Base-by-base conservation (phyloP, 352 stramenopile species). In the Thraustotheca clavata region DNA sequence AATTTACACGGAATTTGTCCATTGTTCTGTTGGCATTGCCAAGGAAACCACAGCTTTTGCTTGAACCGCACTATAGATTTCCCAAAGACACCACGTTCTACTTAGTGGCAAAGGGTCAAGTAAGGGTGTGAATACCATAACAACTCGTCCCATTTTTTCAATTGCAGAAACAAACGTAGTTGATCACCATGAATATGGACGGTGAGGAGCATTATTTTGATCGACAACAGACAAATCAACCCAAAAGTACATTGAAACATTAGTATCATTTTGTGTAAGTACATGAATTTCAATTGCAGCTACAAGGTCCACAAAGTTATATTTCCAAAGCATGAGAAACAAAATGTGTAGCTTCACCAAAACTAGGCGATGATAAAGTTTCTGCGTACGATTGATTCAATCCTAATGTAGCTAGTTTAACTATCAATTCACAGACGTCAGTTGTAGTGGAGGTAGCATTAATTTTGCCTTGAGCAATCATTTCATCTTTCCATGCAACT, bases 241-340 rank as follows among this genome's bases (percentile, higher is more conserved):
- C 60, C 60, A 67, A 35, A 67, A 62, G 52, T 39, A 67, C 3
- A 38, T 34, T 2, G 8, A 3, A 38, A 48, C 16, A n/a, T 63
- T 57, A 26, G 33, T 24, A 5, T 63, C 60, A 26, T 32, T 32
- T 8, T 36, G 20, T 4, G 60, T 26, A 12, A 62, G 33, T 4
- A 31, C 46, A 20, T 33, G 50, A 7, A 62, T 62, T 6, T 67
- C 60, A 27, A 67, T 60, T 1, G 60, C 52, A 7, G 34, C 35
- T 14, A 67, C 40, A 20, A 67, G 26, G 35, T 67, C 60, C 12
- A 35, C 32, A 38, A 67, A 67, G 26, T 6, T 20, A 34, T 67
- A 67, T 40, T 67, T 67, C 60, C 60, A 67, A 27, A n/a, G 60
- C 60, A 24, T 67, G 60, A 2, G 60, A 67, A 18, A 67, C 52